Evolutionary conservation across 352 stramenopile species (phyloP), one percentile per base, ranked within the genome.

Genomic region (Bremia lactucae): DNA sequence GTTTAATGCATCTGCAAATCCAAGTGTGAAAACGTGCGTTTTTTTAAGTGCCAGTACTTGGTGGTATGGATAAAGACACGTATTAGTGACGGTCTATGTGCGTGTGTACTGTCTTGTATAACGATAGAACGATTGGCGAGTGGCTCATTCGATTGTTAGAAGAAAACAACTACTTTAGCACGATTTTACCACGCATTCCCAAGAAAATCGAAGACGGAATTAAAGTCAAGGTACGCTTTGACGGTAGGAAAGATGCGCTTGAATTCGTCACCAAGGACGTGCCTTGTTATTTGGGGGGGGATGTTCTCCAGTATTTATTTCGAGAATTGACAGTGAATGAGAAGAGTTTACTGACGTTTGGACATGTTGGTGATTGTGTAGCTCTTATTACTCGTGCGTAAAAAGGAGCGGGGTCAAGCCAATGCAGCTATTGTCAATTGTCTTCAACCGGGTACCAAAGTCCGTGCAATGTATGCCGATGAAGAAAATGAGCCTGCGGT

Each of bases 91-190:
- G 33, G 18, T 14, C 20, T 44, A 14, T 33, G 41, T 42, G 46
- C 14, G 28, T 23, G 19, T 57, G 45, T 14, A 16, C n/a, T 3
- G 7, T 13, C 6, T n/a, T n/a, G n/a, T n/a, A n/a, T n/a, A n/a
- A n/a, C 4, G 46, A 38, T 50, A 96, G 83, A 26, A 97, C 91
- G 2, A 93, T 98, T 33, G 94, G 94, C 4, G 67, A 89, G 41
- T 98, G 84, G 71, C 70, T 97, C 4, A 51, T 87, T 23, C 64
- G 65, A 1, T 55, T 99, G 2, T 69, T 98, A 22, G 89, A 81
- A 42, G 81, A 96, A 23, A 89, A 96, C 57, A 95, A 98, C 49
- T 98, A 98, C 63, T 97, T 95, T 52, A 87, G 91, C 19, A 98
- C 94, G 3, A 95, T 97, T 46, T 54, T 99, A 9, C 95, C 96